Evolutionary conservation across 805 yeast species (phyloP).

Genomic region (Metschnikowia noctiluminum): DNA sequence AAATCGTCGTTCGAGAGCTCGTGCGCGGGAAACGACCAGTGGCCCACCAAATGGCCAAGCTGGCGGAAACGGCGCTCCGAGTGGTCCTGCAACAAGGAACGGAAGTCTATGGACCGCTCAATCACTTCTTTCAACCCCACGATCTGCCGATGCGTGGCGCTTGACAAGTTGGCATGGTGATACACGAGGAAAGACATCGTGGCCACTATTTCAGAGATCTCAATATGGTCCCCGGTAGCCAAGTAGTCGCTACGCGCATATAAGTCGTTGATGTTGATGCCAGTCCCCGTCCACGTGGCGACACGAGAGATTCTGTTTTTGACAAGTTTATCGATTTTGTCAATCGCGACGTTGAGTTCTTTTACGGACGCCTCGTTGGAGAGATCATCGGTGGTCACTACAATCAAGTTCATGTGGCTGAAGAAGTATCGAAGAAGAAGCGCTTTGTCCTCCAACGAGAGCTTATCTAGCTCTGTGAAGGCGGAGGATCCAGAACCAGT

Average conservation of each 20-base stretch:
- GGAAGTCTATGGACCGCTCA: conserved; percentile 30
- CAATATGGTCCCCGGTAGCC: conserved; percentile 6
- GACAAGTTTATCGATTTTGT: conserved; percentile 23
- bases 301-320: conserved; percentile 35
- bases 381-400: conserved; percentile 15
- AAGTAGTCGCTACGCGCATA: conserved; percentile 4
- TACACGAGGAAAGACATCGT: conserved; percentile 36
- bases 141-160: conserved; percentile 21
- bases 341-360: conserved; percentile 21
- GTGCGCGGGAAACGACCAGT: conserved; percentile 74
- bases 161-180: conserved; percentile 25
- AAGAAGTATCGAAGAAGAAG: conserved; percentile 36
- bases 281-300: conserved; percentile 43
- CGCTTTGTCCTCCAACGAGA: conserved; percentile 26
- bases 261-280: conserved; percentile 20
- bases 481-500: neutral
- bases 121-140: conserved; percentile 24
- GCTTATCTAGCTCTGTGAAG: conserved; percentile 21
- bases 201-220: conserved; percentile 25
- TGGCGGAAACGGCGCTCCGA: conserved; percentile 23
- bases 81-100: conserved; percentile 24
- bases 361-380: conserved; percentile 9
- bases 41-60: conserved; percentile 44
- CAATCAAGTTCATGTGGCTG: conserved; percentile 35
- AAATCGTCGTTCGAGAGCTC: conserved; percentile 63